A percentile compares a stretch with the other conserved stretches of the same genome.
Conservation (phyloP, 495 filamentous ascomycete genomes). For the Lepidopterella palustris region DNA sequence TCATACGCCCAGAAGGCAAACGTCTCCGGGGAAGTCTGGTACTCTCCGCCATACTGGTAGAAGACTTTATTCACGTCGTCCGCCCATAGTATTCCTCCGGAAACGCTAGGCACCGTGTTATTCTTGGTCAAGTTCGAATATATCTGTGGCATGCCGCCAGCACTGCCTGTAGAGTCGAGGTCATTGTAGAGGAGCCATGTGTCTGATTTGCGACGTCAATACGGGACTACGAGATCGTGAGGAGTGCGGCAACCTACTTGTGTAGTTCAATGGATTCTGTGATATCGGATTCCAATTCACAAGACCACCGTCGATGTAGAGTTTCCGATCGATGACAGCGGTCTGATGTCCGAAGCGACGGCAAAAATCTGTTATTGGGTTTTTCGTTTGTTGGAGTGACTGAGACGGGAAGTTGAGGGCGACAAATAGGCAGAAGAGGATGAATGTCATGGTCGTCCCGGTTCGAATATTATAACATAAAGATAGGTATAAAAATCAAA, state of each 20-base stretch:
- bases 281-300: slow-evolving; percentile 44
- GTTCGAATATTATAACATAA: background rate
- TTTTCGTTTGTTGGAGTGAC: slow-evolving; percentile 26
- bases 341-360: slow-evolving; percentile 48
- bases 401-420: slow-evolving; percentile 17
- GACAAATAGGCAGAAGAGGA: slow-evolving; percentile 15
- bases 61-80: slow-evolving; percentile 49
- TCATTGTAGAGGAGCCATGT: slow-evolving; percentile 44
- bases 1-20: slow-evolving; percentile 44
- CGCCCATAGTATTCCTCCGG: slow-evolving; percentile 46
- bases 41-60: slow-evolving; percentile 50
- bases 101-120: slow-evolving; percentile 39
- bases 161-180: slow-evolving; percentile 36
- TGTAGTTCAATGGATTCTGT: slow-evolving; percentile 43
- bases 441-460: slow-evolving; percentile 22
- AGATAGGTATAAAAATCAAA: background rate
- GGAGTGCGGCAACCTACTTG: slow-evolving; percentile 32
- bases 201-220: slow-evolving; percentile 27
- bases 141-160: slow-evolving; percentile 44
- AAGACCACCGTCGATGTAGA: slow-evolving; percentile 52
- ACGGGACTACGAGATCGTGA: background rate
- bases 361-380: slow-evolving; percentile 47
- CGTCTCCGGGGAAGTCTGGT: slow-evolving; percentile 33
- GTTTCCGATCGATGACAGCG: slow-evolving; percentile 43
- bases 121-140: slow-evolving; percentile 48